These are phyloP conservation scores for Penicillium lividum DNA, from an alignment of 495 filamentous ascomycete genomes.

Conservation along the genomic window DNA sequence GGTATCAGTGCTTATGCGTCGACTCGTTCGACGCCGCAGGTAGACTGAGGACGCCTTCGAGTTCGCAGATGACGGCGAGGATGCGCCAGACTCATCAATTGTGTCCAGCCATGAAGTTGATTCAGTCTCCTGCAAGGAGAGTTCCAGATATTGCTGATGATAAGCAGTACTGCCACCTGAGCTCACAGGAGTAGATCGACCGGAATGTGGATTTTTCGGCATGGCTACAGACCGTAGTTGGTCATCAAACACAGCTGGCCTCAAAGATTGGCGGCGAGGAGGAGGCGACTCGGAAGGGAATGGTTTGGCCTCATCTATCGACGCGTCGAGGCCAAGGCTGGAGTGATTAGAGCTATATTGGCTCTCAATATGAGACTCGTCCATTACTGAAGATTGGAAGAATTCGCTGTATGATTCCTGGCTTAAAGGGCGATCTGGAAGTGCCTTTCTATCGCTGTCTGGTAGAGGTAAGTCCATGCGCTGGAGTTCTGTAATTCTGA, in stretches of 20 bases:
- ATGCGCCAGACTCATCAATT: conserved; percentile 91
- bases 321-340: conserved; percentile 22
- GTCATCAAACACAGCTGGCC: conserved; percentile 27
- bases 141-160: conserved; percentile 29
- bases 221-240: neutral
- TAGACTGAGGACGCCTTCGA: conserved; percentile 73
- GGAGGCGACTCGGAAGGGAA: conserved; percentile 31
- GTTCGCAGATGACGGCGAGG: conserved; percentile 76
- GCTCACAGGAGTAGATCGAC: conserved; percentile 26
- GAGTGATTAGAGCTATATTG: conserved; percentile 24
- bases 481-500: conserved; percentile 80
- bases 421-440: conserved; percentile 77
- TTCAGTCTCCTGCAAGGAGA: conserved; percentile 50
- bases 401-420: conserved; percentile 60
- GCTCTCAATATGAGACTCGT: conserved; percentile 34
- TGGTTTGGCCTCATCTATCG: conserved; percentile 24
- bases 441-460: conserved; percentile 61
- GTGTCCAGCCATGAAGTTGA: conserved; percentile 94
- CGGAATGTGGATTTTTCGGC: conserved; percentile 13
- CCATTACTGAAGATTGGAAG: conserved; percentile 41
- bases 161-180: conserved; percentile 16
- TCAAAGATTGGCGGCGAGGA: conserved; percentile 43
- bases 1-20: conserved; percentile 69
- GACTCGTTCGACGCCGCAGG: conserved; percentile 65
- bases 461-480: conserved; percentile 62